A percentile compares a stretch with the other conserved stretches of the same genome.
Conservation (phyloP, 2,329 filamentous ascomycete species). For the Neofusicoccum kwambonambiense region DNA sequence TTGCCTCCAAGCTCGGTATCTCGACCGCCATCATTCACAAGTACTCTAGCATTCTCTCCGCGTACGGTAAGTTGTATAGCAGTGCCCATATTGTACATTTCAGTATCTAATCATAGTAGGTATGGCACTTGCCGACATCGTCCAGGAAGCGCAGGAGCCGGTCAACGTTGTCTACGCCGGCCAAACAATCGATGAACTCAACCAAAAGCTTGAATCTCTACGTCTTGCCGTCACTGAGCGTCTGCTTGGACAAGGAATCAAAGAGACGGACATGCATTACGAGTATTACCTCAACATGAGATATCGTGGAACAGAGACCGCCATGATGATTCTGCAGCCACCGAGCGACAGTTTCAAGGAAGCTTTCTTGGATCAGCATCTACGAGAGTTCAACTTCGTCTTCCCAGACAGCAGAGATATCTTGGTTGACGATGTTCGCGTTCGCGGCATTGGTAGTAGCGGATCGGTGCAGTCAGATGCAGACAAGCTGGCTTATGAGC, state of each 20-base stretch:
- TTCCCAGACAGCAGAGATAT: conserved; percentile 51
- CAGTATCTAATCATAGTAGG: conserved; percentile 32
- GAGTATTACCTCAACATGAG: conserved; percentile 46
- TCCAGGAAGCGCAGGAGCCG: conserved; percentile 69
- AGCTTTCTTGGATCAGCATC: conserved; percentile 39
- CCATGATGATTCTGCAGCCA: conserved; percentile 42
- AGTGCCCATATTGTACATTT: background rate
- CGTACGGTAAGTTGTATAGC: conserved; percentile 36
- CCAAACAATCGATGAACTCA: conserved; percentile 71
- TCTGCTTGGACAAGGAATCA: conserved; percentile 67
- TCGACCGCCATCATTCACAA: conserved; percentile 44
- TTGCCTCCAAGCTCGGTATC: conserved; percentile 46
- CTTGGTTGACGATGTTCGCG: conserved; percentile 12
- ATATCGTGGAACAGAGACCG: conserved; percentile 46
- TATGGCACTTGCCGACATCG: conserved; percentile 30
- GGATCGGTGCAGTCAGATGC: conserved; percentile 54
- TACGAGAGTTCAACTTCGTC: conserved; percentile 45
- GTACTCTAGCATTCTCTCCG: conserved; percentile 49
- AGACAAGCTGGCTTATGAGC: conserved; percentile 79
- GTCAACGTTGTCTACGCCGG: conserved; percentile 64
- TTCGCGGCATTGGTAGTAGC: conserved; percentile 36
- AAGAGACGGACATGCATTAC: conserved; percentile 34
- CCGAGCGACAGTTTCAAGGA: conserved; percentile 33
- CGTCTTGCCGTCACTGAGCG: conserved; percentile 34
- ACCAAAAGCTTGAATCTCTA: background rate